These are phyloP conservation scores for Suillus tomentosus DNA, from an alignment of 768 basidiomycete species.

Conservation along the genomic window DNA sequence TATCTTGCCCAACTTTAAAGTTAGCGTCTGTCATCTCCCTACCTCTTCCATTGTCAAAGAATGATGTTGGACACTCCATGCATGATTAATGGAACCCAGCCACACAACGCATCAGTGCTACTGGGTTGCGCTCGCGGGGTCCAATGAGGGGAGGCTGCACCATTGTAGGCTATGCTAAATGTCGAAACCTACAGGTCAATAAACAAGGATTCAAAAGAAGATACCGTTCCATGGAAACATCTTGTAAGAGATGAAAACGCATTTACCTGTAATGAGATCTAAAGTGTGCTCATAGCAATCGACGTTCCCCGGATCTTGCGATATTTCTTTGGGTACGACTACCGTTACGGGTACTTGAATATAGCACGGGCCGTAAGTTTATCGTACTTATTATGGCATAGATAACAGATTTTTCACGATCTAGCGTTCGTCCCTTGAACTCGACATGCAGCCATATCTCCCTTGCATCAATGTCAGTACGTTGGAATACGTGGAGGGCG, in stretches of 20 bases:
- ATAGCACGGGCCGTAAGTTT: not conserved
- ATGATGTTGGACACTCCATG: constrained; percentile 37
- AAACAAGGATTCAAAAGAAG: no score
- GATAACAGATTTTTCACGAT: not conserved
- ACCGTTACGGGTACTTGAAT: not conserved
- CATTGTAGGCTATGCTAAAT: constrained; percentile 42
- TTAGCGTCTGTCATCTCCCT: constrained; percentile 21
- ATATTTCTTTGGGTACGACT: not conserved
- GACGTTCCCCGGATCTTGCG: not conserved
- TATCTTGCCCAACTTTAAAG: constrained; percentile 44
- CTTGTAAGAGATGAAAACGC: not conserved
- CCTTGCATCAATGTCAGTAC: not conserved
- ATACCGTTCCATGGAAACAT: constrained; percentile 13
- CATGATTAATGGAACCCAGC: constrained; percentile 41
- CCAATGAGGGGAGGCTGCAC: constrained; percentile 44
- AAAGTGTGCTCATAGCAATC: not conserved
- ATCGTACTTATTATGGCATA: not conserved
- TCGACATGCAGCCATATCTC: not conserved
- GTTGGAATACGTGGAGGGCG: not conserved
- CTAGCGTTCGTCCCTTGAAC: not conserved
- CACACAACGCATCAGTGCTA: constrained; percentile 40
- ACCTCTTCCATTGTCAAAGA: constrained; percentile 30
- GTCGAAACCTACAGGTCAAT: constrained; percentile 5
- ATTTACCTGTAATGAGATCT: not conserved
- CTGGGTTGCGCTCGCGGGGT: constrained; percentile 39